Evolutionary conservation across 2,329 filamentous ascomycete genomes (phyloP), one percentile per base, ranked within the genome.

Genomic region (Claviceps sp.): DNA sequence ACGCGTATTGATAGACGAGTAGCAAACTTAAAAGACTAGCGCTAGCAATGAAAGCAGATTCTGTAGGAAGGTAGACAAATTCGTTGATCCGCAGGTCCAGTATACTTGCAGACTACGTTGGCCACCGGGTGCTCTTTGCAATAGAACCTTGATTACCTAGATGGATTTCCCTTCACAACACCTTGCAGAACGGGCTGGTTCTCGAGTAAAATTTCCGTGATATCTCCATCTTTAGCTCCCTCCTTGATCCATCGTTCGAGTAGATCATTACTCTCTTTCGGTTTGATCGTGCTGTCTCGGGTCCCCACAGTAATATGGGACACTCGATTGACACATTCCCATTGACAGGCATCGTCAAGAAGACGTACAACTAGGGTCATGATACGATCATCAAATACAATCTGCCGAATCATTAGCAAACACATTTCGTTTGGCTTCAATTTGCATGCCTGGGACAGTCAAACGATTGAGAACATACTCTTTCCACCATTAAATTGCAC

Each of bases 241-340:
- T 66, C 57, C 55, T 83, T 74, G 55, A 93, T 63, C 91, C 91
- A 97, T 54, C 74, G 73, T 56, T 75, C 75, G 53, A 98, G 67
- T 62, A 98, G 60, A 53, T 88, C 83, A 63, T 98, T 98, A 70
- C 90, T 95, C 72, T 98, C 91, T 68, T 86, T 90, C 0, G 93
- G 91, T 71, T 96, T 97, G 61, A 97, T 80, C 7, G 74, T 67
- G 46, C 74, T 68, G 57, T 82, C 78, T 9, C 82, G 79, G 0
- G 93, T 98, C 20, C 93, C 93, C 7, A 97, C 75, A 0, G 93
- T 98, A 54, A 98, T 80, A 64, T 98, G 93, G 11, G 90, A 82
- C 36, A 94, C 75, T 14, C 75, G 68, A 62, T 98, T 98, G 44
- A 79, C 77, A 55, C 83, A 91, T 51, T 81, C 73, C 80, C 83